Base-by-base conservation (phyloP, 139 green algal genomes). In the Chlorella sp. region DNA sequence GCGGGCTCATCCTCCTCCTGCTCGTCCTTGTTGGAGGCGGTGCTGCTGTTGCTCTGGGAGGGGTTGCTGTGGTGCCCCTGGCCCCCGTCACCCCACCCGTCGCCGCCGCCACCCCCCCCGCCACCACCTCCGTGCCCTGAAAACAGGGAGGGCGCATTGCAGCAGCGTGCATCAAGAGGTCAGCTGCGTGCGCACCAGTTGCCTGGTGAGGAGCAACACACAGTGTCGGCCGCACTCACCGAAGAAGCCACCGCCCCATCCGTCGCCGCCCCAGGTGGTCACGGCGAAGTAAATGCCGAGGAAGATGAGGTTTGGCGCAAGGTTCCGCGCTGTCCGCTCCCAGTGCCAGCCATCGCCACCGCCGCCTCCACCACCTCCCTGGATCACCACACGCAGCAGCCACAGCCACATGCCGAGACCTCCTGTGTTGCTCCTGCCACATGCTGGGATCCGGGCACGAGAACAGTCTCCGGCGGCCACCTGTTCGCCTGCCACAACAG, bases 261-360 rank as follows among this genome's bases (percentile, higher is more conserved):
- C 77, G 35, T 86, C 81, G 10, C 81, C 81, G 14, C 81, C 81
- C 22, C 77, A 78, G 0, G 50, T 69, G 5, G 77, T 86, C 33
- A 86, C 29, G n/a, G 67, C 55, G 1, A 80, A 83, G 74, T 86
- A 86, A 23, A 82, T 63, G 2, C 71, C 80, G 10, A 83, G 62
- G n/a, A 83, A 71, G 26, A n/a, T 30, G 2, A 84, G 42, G 62
- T 88, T 88, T 24, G 82, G 82, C 5, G 79, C 69, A 1, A 88
- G 23, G 50, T 88, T 88, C 2, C 76, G 76, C 0, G 76, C 82
- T 22, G 73, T 76, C 10, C 82, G 79, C 70, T 83, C 82, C 82
- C 82, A 88, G 63, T 70, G 66, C 82, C 82, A 85, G 34, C 76
- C 82, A 62, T 78, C 82, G 29, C 76, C 82, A 49, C 82, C 63